Evolutionary conservation across 495 filamentous ascomycete genomes (phyloP), one percentile per base, ranked within the genome.

Genomic region (Aspergillus cavernicola): DNA sequence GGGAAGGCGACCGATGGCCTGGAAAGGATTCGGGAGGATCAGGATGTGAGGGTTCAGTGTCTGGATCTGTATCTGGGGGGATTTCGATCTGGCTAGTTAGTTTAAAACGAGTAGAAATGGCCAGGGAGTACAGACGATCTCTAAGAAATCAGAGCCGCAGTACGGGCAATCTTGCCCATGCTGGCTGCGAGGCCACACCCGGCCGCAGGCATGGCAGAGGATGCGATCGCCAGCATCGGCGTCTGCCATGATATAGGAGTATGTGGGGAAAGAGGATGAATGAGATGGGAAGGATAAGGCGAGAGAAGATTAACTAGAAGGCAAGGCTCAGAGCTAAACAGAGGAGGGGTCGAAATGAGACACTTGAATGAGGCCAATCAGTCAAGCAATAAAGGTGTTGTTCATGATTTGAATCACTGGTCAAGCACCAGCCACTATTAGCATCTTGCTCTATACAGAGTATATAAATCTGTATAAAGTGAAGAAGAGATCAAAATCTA

Each of bases 111-210:
- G 20, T 23, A 15, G 18, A 36, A 6, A 23, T n/a, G 2, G 24
- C 15, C 31, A 20, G 42, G 39, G 42, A 16, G 11, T 19, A 59
- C 66, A 28, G 65, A 74, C 92, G 53, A 96, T 92, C 71, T 98
- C 90, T 6, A 81, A 87, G 64, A 88, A 84, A 6, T 95, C 88
- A n/a, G 81, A 80, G 11, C 75, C 53, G 63, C 93, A 98, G 7
- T 69, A 62, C n/a, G 92, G 91, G 56, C 93, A 98, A 11, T 65
- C 66, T 44, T 95, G 67, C 29, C 78, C 80, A 56, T 77, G 72
- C 50, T 86, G 77, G 59, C 88, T 81, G 47, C 80, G 74, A 53
- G 82, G 85, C 90, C 89, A 97, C 59, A 96, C 86, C 39, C 85
- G 74, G 32, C 77, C 59, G 74, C 93, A 97, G 29, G 69, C 59